Percentiles rank a stretch among this genome's conserved stretches.
Conservation (phyloP, 768 basidiomycete genomes). For the Pholiota microspora region DNA sequence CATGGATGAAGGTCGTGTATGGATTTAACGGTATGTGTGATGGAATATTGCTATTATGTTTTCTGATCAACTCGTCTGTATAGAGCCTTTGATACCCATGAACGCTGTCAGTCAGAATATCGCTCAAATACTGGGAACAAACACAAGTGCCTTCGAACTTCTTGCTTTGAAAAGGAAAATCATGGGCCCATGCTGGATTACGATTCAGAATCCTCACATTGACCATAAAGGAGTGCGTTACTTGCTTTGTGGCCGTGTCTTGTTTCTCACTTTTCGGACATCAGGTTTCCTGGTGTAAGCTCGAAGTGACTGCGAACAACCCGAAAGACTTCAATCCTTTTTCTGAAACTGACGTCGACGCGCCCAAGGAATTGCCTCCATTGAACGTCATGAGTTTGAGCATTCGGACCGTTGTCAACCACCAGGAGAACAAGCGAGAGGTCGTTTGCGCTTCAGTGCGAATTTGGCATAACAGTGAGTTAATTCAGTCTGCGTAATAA, state of each 20-base stretch:
- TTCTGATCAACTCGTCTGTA: constrained; percentile 1
- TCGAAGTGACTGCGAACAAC: constrained; percentile 79
- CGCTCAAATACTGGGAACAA: constrained; percentile 85
- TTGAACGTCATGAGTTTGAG: constrained; percentile 89
- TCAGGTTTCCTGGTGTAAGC: constrained; percentile 95
- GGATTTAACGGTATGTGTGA: constrained; percentile 70
- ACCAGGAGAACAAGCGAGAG: constrained; percentile 92
- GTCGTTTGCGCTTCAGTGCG: constrained; percentile 82
- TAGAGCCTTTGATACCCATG: constrained; percentile 74
- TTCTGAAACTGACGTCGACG: constrained; percentile 62
- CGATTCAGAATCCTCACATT: constrained; percentile 72
- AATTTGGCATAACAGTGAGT: constrained; percentile 70
- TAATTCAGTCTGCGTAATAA: too few species aligned
- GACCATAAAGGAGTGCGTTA: constrained; percentile 77
- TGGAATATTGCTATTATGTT: neutral
- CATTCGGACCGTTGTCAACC: constrained; percentile 89
- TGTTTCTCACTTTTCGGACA: neutral
- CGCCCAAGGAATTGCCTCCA: constrained; percentile 81
- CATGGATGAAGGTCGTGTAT: constrained; percentile 95
- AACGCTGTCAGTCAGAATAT: constrained; percentile 82
- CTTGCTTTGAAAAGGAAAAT: constrained; percentile 95
- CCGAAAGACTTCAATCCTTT: constrained; percentile 90
- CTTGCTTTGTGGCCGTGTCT: too few species aligned
- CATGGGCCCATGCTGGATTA: constrained; percentile 98
- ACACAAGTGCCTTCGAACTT: constrained; percentile 89